phyloP scores from a whole-genome alignment of 2,329 filamentous ascomycete genomes.

The Microsporum audouinii region DNA sequence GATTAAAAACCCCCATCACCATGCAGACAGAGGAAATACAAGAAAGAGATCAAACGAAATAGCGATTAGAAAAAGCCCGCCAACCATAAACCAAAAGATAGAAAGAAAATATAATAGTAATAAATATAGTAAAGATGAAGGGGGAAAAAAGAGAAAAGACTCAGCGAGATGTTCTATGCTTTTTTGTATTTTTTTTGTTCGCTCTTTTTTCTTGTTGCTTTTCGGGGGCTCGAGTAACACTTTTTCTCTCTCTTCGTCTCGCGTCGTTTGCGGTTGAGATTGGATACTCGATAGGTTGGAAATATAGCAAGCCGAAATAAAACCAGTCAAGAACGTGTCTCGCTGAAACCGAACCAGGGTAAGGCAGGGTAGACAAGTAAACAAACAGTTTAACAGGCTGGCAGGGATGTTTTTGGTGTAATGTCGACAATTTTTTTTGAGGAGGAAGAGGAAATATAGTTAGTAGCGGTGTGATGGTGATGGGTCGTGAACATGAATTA shows the following conservation, averaged over 20 bases:
- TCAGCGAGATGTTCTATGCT: conserved; percentile 1
- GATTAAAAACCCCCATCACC: conserved; percentile 6
- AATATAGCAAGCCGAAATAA: background rate
- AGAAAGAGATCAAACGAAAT: background rate
- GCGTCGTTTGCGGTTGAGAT: background rate
- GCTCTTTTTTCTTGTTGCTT: background rate
- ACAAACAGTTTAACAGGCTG: background rate
- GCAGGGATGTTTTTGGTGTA: background rate
- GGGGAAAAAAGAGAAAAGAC: background rate
- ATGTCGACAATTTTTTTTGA: background rate
- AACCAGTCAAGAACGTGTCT: background rate
- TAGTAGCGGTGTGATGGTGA: background rate
- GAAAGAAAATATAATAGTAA: background rate
- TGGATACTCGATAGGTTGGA: background rate
- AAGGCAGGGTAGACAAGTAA: background rate
- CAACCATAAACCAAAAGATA: background rate
- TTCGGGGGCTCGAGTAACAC: background rate
- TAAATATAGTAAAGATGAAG: background rate
- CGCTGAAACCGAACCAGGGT: conserved; percentile 2
- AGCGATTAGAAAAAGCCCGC: background rate
- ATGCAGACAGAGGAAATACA: conserved; percentile 4
- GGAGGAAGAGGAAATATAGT: background rate
- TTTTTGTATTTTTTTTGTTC: background rate
- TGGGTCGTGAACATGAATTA: background rate
- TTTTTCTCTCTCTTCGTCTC: background rate